phyloP scores from a whole-genome alignment of 352 stramenopile species.

The Pythium pectinolyticum region DNA sequence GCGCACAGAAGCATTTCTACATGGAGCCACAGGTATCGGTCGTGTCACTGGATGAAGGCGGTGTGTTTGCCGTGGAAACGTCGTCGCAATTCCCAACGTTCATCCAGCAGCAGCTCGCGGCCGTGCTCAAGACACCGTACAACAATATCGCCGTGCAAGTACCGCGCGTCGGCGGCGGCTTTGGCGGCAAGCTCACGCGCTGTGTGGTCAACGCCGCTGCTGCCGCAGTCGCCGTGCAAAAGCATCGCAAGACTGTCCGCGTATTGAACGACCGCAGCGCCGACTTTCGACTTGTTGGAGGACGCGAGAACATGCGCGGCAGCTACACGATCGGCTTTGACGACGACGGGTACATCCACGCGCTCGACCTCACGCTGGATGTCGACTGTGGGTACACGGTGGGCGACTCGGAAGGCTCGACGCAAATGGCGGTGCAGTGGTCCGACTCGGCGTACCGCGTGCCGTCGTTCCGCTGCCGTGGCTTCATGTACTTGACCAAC shows the following conservation, averaged over 20 bases:
- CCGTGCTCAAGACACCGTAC: constrained; percentile 28
- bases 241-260: constrained; percentile 32
- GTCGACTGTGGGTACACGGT: constrained; percentile 30
- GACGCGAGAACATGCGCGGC: constrained; percentile 37
- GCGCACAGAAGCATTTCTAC: constrained; percentile 56
- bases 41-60: constrained; percentile 32
- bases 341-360: constrained; percentile 35
- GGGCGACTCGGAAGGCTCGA: constrained; percentile 26
- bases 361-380: constrained; percentile 31
- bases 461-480: constrained; percentile 30
- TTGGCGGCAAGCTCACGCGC: constrained; percentile 51
- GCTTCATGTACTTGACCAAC: constrained; percentile 48
- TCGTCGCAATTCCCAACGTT: constrained; percentile 37
- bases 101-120: constrained; percentile 32
- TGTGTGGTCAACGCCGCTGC: constrained; percentile 35
- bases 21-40: constrained; percentile 52
- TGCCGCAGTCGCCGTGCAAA: constrained; percentile 37
- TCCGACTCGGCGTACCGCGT: constrained; percentile 44
- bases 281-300: constrained; percentile 44
- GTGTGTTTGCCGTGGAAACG: constrained; percentile 32
- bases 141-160: constrained; percentile 40
- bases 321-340: constrained; percentile 42
- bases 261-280: constrained; percentile 43
- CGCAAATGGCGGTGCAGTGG: constrained; percentile 43
- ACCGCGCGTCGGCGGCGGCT: constrained; percentile 43